Conservation (phyloP, 768 basidiomycete species). For the Suillus americanus region DNA sequence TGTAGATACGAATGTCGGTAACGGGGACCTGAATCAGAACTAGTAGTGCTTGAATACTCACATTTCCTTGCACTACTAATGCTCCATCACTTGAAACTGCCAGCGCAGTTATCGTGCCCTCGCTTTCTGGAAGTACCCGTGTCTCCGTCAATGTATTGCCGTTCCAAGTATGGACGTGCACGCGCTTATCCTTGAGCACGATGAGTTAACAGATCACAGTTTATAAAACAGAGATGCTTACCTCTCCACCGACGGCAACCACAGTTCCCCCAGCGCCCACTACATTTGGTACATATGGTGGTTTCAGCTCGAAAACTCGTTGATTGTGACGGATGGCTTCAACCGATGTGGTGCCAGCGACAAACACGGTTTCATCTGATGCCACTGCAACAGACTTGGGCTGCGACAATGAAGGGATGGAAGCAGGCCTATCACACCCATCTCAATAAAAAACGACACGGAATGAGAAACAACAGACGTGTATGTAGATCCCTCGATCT, state of each 20-base stretch:
- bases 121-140: constrained; percentile 63
- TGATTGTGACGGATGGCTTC: constrained; percentile 75
- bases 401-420: constrained; percentile 55
- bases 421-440: constrained; percentile 43
- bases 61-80: constrained; percentile 82
- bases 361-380: constrained; percentile 63
- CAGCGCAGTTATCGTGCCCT: constrained; percentile 68
- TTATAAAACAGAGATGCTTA: constrained; percentile 31
- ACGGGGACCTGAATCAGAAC: neutral
- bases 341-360: constrained; percentile 44
- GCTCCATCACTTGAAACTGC: constrained; percentile 79
- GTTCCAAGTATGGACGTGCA: constrained; percentile 73
- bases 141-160: constrained; percentile 58
- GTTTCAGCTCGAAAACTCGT: constrained; percentile 54
- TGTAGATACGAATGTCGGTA: constrained; percentile 28
- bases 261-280: constrained; percentile 51
- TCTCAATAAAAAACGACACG: neutral
- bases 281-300: constrained; percentile 53
- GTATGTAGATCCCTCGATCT: constrained; percentile 55
- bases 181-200: constrained; percentile 63
- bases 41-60: constrained; percentile 38
- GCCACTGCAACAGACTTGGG: constrained; percentile 65
- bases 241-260: constrained; percentile 78
- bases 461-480: constrained; percentile 39
- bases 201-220: neutral